phyloP scores from a whole-genome alignment of 306 rosid species.

The Glycine tomentella region DNA sequence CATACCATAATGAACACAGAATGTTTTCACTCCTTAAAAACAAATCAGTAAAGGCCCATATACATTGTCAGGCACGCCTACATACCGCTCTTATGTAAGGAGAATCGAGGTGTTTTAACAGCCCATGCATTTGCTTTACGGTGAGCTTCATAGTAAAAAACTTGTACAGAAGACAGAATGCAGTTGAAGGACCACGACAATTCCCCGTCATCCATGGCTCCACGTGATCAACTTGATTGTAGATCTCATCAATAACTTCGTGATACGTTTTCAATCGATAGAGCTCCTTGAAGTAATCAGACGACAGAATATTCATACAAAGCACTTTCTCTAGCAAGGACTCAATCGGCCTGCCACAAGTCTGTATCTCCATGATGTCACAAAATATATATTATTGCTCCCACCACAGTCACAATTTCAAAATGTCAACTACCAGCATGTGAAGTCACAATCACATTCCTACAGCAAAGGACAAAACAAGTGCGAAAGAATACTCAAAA shows the following conservation, averaged over 20 bases:
- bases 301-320: conserved; percentile 92
- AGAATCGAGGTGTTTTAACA: conserved; percentile 85
- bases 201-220: conserved; percentile 99
- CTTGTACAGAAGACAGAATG: conserved; percentile 92
- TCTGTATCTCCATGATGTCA: conserved; percentile 81
- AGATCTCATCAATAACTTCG: conserved; percentile 93
- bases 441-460: conserved; percentile 48
- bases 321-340: conserved; percentile 95
- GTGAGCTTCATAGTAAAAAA: conserved; percentile 96
- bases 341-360: conserved; percentile 85
- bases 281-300: conserved; percentile 98
- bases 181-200: conserved; percentile 96
- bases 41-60: conserved; percentile 13
- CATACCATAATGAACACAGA: background rate
- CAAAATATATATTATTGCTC: conserved; percentile 21
- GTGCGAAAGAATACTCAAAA: background rate
- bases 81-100: conserved; percentile 97
- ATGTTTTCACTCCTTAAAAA: conserved; percentile 17
- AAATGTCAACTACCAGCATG: conserved; percentile 31
- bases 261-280: conserved; percentile 86
- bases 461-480: conserved; percentile 33
- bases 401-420: conserved; percentile 30
- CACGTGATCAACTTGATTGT: conserved; percentile 97
- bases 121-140: conserved; percentile 94
- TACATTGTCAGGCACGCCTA: conserved; percentile 23